A percentile compares a stretch with the other conserved stretches of the same genome.
These are phyloP conservation scores for Sodiomyces alkalinus DNA, from an alignment of 2,329 filamentous ascomycete species.

Conservation along the genomic window DNA sequence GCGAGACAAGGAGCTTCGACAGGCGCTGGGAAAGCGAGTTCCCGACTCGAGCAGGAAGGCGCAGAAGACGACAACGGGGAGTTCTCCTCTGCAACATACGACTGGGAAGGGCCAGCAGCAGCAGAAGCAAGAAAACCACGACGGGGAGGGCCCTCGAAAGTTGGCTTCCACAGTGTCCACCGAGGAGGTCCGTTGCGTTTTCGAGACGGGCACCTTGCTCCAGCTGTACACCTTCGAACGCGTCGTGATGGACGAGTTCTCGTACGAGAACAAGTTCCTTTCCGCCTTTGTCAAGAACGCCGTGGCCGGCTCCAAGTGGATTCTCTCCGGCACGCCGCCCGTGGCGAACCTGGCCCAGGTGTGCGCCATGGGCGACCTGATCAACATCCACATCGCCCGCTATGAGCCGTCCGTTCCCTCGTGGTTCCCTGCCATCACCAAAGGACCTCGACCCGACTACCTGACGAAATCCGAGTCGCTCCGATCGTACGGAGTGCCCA, in stretches of 20 bases:
- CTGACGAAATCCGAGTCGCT: conserved; percentile 18
- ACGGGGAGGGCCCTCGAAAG: too few relatives aligned
- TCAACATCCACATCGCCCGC: conserved; percentile 24
- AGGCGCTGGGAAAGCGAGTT: not conserved
- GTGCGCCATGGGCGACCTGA: conserved; percentile 16
- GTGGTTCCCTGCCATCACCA: conserved; percentile 20
- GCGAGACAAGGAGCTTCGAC: not conserved
- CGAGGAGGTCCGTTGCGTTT: too few relatives aligned
- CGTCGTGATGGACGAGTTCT: conserved; percentile 27
- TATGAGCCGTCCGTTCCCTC: conserved; percentile 15
- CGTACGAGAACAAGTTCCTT: conserved; percentile 18
- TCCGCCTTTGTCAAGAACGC: conserved; percentile 17
- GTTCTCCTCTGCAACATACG: too few relatives aligned
- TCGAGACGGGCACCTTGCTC: conserved; percentile 10
- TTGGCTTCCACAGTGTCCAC: not conserved
- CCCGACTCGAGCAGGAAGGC: not conserved
- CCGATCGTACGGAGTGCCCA: conserved; percentile 15
- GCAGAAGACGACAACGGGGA: conserved; percentile 2
- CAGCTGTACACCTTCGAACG: conserved; percentile 22
- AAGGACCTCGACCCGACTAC: conserved; percentile 14
- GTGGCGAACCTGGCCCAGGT: conserved; percentile 19
- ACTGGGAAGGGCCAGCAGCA: not conserved
- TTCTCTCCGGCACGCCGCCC: conserved; percentile 27
- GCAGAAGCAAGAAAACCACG: too few relatives aligned
- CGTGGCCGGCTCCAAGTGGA: conserved; percentile 22